Evolutionary conservation across 108 stramenopile genomes (phyloP).

Genomic region (Seminavis robusta): DNA sequence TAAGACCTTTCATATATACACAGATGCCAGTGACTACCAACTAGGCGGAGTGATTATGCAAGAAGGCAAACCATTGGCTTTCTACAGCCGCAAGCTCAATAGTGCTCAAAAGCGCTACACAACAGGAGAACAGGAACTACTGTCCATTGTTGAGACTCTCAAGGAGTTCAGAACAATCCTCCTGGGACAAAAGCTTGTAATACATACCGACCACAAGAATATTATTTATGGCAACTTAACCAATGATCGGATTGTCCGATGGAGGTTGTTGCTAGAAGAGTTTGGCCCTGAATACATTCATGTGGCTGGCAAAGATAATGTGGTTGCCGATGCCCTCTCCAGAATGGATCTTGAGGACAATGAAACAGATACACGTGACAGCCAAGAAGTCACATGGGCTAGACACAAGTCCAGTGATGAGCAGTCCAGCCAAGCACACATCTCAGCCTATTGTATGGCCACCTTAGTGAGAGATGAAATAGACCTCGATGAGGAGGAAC

Average conservation of each 20-base stretch:
- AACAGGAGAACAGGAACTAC: constrained; percentile 35
- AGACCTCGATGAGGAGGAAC: no score
- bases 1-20: constrained; percentile 22
- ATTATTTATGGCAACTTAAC: not conserved
- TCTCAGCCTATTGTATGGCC: not conserved
- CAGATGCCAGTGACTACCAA: constrained; percentile 30
- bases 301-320: constrained; percentile 14
- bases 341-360: constrained; percentile 1
- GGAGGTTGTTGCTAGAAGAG: constrained; percentile 31
- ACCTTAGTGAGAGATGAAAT: not conserved
- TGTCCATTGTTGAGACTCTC: constrained; percentile 45
- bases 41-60: constrained; percentile 42
- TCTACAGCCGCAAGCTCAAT: constrained; percentile 37
- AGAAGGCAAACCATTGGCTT: constrained; percentile 29
- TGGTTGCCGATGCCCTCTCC: constrained; percentile 18
- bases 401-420: no score
- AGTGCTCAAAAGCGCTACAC: constrained; percentile 30
- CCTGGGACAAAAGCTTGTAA: constrained; percentile 19
- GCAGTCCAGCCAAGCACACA: no score
- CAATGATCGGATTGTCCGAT: constrained; percentile 14
- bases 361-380: no score
- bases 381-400: no score
- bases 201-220: constrained; percentile 19
- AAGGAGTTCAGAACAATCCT: constrained; percentile 43
- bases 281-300: constrained; percentile 18